Evolutionary conservation across 1,139 yeast genomes (phyloP).

Genomic region (Pneumocystis canis): DNA sequence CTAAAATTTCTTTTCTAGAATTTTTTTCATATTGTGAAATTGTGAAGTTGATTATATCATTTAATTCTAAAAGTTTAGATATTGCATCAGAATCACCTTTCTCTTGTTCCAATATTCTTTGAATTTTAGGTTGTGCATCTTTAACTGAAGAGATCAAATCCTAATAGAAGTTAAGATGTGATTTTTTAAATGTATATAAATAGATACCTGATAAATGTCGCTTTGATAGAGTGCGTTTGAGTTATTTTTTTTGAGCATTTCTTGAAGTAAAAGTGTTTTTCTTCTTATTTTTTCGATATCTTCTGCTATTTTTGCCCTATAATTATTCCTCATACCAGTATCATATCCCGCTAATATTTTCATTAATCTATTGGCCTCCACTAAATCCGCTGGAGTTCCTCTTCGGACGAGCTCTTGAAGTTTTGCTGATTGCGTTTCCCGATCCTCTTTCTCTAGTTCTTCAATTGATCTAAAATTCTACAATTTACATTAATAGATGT

Average conservation of each 20-base stretch:
- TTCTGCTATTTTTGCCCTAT: slow-evolving; percentile 64
- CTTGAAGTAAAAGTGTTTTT: slow-evolving; percentile 79
- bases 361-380: slow-evolving; percentile 93
- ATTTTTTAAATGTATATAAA: not conserved
- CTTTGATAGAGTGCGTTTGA: slow-evolving; percentile 34
- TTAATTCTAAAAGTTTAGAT: slow-evolving; percentile 48
- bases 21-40: slow-evolving; percentile 43
- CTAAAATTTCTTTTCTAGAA: not conserved
- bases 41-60: slow-evolving; percentile 62
- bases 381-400: slow-evolving; percentile 89
- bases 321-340: slow-evolving; percentile 53
- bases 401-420: slow-evolving; percentile 88
- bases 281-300: slow-evolving; percentile 75
- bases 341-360: slow-evolving; percentile 91
- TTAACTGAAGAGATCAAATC: slow-evolving; percentile 71
- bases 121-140: slow-evolving; percentile 75
- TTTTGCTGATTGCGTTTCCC: slow-evolving; percentile 84
- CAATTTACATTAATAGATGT: not conserved
- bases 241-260: slow-evolving; percentile 56
- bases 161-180: not conserved
- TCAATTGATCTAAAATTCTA: slow-evolving; percentile 57
- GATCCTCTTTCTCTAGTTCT: slow-evolving; percentile 84
- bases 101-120: slow-evolving; percentile 48
- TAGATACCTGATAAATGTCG: slow-evolving; percentile 36
- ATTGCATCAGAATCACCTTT: slow-evolving; percentile 48